These are phyloP conservation scores for Colletotrichum destructivum DNA, from an alignment of 2,329 filamentous ascomycete species.

Conservation along the genomic window DNA sequence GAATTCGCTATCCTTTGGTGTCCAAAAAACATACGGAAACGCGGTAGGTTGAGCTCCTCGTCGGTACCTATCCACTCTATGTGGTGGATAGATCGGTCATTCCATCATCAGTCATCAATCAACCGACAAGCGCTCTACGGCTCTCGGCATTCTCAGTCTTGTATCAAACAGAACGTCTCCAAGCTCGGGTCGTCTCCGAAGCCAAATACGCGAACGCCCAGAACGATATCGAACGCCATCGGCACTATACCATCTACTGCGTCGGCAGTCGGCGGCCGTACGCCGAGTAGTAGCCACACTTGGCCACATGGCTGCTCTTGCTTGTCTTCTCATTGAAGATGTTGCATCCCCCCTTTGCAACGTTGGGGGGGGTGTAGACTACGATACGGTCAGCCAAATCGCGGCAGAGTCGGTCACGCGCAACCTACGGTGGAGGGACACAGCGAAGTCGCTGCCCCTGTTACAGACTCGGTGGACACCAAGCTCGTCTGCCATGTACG, in stretches of 20 bases:
- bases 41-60: slow-evolving; percentile 40
- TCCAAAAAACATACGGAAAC: slow-evolving; percentile 28
- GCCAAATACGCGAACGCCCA: slow-evolving; percentile 20
- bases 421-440: slow-evolving; percentile 78
- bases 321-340: slow-evolving; percentile 86
- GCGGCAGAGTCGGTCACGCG: background rate
- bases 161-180: slow-evolving; percentile 30
- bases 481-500: slow-evolving; percentile 93
- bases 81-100: slow-evolving; percentile 32
- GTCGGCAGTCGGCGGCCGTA: slow-evolving; percentile 66
- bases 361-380: slow-evolving; percentile 92
- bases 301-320: slow-evolving; percentile 78
- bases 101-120: slow-evolving; percentile 35
- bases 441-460: slow-evolving; percentile 80
- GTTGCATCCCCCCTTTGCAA: slow-evolving; percentile 84
- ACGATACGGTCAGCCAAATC: slow-evolving; percentile 39
- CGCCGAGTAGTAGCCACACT: slow-evolving; percentile 80
- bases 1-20: slow-evolving; percentile 38
- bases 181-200: slow-evolving; percentile 22
- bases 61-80: slow-evolving; percentile 23
- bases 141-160: slow-evolving; percentile 21
- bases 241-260: slow-evolving; percentile 47
- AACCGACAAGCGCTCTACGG: slow-evolving; percentile 34
- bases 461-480: slow-evolving; percentile 90
- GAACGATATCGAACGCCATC: slow-evolving; percentile 15